phyloP scores from a whole-genome alignment of 1,284 basidiomycete genomes.

The Chiua sp. region DNA sequence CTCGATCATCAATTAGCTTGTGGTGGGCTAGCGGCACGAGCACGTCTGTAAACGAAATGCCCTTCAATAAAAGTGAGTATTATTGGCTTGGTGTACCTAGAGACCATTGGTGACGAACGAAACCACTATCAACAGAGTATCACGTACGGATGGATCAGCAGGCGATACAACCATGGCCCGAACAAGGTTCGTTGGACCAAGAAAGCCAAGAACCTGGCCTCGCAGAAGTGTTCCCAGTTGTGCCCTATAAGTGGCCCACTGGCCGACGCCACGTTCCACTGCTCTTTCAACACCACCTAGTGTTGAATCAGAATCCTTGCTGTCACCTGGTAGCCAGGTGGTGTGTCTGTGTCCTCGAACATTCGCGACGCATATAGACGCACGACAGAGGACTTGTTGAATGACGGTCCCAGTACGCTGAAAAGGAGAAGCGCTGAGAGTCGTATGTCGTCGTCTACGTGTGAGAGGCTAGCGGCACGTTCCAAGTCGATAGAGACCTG shows the following conservation, averaged over 20 bases:
- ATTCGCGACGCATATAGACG: conserved; percentile 86
- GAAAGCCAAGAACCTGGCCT: conserved; percentile 62
- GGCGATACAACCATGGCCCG: conserved; percentile 66
- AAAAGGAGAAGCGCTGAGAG: conserved; percentile 52
- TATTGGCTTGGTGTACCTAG: conserved; percentile 86
- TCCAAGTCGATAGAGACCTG: conserved; percentile 45
- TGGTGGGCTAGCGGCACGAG: conserved; percentile 89
- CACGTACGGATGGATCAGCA: conserved; percentile 72
- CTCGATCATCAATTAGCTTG: conserved; percentile 89
- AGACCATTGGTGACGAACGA: conserved; percentile 1
- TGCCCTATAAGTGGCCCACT: no score
- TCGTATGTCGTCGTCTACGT: conserved; percentile 46
- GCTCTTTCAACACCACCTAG: no score
- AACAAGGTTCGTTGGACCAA: conserved; percentile 72
- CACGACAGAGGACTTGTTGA: conserved; percentile 66
- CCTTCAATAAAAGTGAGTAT: conserved; percentile 87
- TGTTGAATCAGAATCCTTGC: no score
- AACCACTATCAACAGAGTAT: neutral
- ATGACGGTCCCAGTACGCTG: conserved; percentile 63
- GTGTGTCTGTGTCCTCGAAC: conserved; percentile 58
- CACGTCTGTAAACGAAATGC: conserved; percentile 94
- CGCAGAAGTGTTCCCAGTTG: no score
- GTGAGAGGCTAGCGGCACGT: conserved; percentile 40
- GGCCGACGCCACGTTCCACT: no score
- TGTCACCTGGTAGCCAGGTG: no score